These are phyloP conservation scores for Crithidia mellificae DNA, from an alignment of 208 protist genomes.

Conservation along the genomic window DNA sequence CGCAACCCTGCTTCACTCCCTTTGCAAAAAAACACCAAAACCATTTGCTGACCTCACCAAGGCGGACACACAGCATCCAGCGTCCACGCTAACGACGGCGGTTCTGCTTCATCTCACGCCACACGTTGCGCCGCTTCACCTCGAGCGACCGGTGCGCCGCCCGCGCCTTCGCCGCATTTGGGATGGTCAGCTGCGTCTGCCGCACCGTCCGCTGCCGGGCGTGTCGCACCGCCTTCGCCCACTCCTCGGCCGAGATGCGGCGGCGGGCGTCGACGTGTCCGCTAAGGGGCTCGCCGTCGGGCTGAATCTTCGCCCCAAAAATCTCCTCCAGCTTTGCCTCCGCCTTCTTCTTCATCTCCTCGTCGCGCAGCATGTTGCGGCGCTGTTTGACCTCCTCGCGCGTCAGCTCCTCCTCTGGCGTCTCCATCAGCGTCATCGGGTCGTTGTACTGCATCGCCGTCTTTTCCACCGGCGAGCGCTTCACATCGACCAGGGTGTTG, in stretches of 20 bases:
- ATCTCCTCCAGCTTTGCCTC: constrained; percentile 72
- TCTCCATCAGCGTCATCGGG: constrained; percentile 52
- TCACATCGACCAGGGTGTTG: constrained; percentile 75
- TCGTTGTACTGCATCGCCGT: constrained; percentile 90
- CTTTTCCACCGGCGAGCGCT: constrained; percentile 77
- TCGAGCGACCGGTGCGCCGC: constrained; percentile 41
- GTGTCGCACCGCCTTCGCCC: constrained; percentile 74
- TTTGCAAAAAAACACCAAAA: too few relatives aligned
- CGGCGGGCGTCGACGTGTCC: constrained; percentile 62
- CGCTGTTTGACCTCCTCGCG: constrained; percentile 61
- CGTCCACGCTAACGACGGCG: constrained; percentile 38
- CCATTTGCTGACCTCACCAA: too few relatives aligned
- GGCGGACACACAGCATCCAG: too few relatives aligned
- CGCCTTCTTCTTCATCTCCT: constrained; percentile 61
- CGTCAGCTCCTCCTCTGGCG: constrained; percentile 50
- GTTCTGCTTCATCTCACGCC: constrained; percentile 65
- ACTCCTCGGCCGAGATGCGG: constrained; percentile 76
- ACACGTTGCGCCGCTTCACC: constrained; percentile 47
- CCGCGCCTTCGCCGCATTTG: constrained; percentile 68
- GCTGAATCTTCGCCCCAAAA: constrained; percentile 52
- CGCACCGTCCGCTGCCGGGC: constrained; percentile 64
- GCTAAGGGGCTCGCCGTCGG: constrained; percentile 23
- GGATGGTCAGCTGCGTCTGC: constrained; percentile 74
- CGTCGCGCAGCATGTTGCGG: constrained; percentile 46
- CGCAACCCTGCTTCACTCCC: too few relatives aligned